Conservation (phyloP, 306 rosid species). For the Lathyrus aphaca region DNA sequence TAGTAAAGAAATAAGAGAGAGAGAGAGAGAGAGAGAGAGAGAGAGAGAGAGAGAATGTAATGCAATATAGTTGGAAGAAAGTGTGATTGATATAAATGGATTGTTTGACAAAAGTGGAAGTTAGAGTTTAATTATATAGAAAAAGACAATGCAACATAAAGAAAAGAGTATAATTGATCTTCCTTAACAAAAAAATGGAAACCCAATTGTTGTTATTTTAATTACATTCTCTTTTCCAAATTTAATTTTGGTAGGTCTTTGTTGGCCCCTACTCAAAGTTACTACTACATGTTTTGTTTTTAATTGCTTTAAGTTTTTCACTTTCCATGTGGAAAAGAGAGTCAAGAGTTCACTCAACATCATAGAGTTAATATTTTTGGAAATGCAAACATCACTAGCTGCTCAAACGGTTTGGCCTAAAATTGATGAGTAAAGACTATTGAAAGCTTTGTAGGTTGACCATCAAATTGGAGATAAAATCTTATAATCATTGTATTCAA, state of each 20-base stretch:
- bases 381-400: slow-evolving; percentile 2
- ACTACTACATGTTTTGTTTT: not conserved
- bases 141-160: slow-evolving; percentile 10
- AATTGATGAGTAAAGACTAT: slow-evolving; percentile 5
- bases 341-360: not conserved
- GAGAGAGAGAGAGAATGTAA: not conserved
- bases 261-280: slow-evolving; percentile 12
- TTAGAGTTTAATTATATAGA: slow-evolving; percentile 25
- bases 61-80: not conserved
- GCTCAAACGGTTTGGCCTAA: slow-evolving; percentile 27
- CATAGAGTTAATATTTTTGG: slow-evolving; percentile 9
- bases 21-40: not conserved
- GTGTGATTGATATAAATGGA: slow-evolving; percentile 4
- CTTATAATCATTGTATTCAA: slow-evolving; percentile 20
- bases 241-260: slow-evolving; percentile 26
- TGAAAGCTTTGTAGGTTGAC: slow-evolving; percentile 9
- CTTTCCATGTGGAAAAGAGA: slow-evolving; percentile 14
- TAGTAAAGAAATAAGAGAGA: not conserved
- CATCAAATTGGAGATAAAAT: slow-evolving; percentile 13
- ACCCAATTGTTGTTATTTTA: slow-evolving; percentile 14
- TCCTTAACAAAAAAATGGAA: slow-evolving; percentile 30
- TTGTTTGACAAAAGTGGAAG: slow-evolving; percentile 11
- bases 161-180: slow-evolving; percentile 13
- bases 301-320: not conserved
- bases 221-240: slow-evolving; percentile 26